Percentiles rank a stretch among this genome's conserved stretches.
Conservation (phyloP, 2,329 filamentous ascomycete genomes). For the Colletotrichum eremochloae region DNA sequence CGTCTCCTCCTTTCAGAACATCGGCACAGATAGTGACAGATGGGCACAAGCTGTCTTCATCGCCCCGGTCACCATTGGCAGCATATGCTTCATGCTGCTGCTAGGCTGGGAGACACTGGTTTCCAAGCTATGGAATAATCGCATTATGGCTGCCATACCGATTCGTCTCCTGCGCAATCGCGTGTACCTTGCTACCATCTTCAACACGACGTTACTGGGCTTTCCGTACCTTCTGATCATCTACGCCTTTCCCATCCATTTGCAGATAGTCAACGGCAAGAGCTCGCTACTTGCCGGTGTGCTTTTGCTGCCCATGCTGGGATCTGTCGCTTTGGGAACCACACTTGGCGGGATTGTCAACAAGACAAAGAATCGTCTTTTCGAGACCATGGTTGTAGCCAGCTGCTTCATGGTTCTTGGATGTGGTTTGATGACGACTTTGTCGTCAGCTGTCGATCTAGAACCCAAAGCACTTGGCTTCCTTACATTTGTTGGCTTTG, state of each 20-base stretch:
- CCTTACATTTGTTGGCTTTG: slow-evolving; percentile 64
- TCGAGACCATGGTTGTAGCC: slow-evolving; percentile 59
- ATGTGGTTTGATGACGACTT: slow-evolving; percentile 60
- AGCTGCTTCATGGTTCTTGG: slow-evolving; percentile 60
- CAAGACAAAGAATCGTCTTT: slow-evolving; percentile 55
- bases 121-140: slow-evolving; percentile 49
- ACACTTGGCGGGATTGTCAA: slow-evolving; percentile 58
- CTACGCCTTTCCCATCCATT: slow-evolving; percentile 63
- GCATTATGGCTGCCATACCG: slow-evolving; percentile 60
- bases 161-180: slow-evolving; percentile 62
- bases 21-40: slow-evolving; percentile 52
- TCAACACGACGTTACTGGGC: slow-evolving; percentile 63
- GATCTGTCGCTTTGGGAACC: slow-evolving; percentile 61
- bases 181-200: slow-evolving; percentile 57
- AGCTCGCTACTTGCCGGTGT: slow-evolving; percentile 61
- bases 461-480: slow-evolving; percentile 63
- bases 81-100: slow-evolving; percentile 52
- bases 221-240: slow-evolving; percentile 64
- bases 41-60: slow-evolving; percentile 61
- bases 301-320: slow-evolving; percentile 67
- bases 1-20: slow-evolving; percentile 70
- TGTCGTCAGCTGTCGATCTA: slow-evolving; percentile 47
- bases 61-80: slow-evolving; percentile 56
- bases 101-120: slow-evolving; percentile 56
- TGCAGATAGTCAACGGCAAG: slow-evolving; percentile 64